These are phyloP conservation scores for Albizia julibrissin DNA, from an alignment of 306 rosid species.

Conservation along the genomic window DNA sequence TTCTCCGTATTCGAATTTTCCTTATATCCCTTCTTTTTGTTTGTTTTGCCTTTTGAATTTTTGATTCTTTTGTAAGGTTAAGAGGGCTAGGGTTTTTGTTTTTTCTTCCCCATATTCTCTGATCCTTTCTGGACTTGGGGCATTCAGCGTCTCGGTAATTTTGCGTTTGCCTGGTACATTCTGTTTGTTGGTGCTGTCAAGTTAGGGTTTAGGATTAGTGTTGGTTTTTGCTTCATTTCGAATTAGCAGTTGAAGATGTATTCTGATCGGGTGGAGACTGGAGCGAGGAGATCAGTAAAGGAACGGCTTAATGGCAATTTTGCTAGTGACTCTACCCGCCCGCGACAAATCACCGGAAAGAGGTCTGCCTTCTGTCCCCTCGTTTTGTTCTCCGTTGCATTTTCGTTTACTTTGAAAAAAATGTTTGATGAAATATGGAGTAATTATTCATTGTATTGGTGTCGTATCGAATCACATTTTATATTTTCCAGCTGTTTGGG, in stretches of 20 bases:
- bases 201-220: conserved; percentile 47
- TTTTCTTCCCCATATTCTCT: background rate
- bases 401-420: background rate
- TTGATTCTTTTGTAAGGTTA: background rate
- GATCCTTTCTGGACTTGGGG: background rate
- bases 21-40: too few relatives aligned
- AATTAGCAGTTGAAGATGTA: conserved; percentile 56
- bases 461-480: background rate
- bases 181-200: conserved; percentile 1
- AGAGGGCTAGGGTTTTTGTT: background rate
- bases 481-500: background rate
- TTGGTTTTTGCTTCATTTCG: conserved; percentile 1
- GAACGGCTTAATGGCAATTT: conserved; percentile 82
- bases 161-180: background rate
- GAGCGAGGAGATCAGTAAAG: conserved; percentile 71
- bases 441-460: background rate
- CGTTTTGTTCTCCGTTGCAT: background rate
- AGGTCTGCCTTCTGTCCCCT: conserved; percentile 51
- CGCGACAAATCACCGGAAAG: conserved; percentile 70
- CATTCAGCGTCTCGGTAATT: conserved; percentile 8
- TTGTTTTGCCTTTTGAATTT: background rate
- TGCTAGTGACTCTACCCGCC: conserved; percentile 47
- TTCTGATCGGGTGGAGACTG: conserved; percentile 87
- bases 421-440: background rate
- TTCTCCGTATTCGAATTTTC: background rate